A percentile compares a stretch with the other conserved stretches of the same genome.
Conservation (phyloP, 2,329 filamentous ascomycete species). For the Sporothrix pallida region DNA sequence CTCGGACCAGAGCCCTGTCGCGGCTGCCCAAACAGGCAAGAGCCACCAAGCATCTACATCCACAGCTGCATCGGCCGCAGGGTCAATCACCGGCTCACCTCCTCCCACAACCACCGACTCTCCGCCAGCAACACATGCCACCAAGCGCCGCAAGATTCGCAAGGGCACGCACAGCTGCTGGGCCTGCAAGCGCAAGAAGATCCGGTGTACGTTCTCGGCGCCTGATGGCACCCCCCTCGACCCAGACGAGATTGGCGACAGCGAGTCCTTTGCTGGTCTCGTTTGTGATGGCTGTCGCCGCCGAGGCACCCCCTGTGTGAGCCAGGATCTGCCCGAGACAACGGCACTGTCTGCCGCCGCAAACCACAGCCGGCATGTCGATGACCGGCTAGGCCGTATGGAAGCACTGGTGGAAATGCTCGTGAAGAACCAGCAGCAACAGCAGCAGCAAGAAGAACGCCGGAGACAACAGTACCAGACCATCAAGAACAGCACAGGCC, state of each 20-base stretch:
- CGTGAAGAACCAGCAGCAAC: slow-evolving; percentile 23
- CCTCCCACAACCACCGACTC: neutral
- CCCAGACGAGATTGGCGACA: slow-evolving; percentile 9
- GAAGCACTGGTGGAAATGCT: slow-evolving; percentile 45
- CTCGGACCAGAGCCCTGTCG: slow-evolving; percentile 2
- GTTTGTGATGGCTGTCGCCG: slow-evolving; percentile 56
- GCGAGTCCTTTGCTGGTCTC: slow-evolving; percentile 39
- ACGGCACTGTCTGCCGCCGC: slow-evolving; percentile 33
- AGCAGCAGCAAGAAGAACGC: neutral
- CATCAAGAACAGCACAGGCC: slow-evolving; percentile 17
- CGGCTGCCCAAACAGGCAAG: neutral
- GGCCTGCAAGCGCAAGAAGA: slow-evolving; percentile 63
- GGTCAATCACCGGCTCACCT: neutral
- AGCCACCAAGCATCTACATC: neutral
- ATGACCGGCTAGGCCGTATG: slow-evolving; percentile 46
- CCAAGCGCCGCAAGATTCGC: slow-evolving; percentile 38
- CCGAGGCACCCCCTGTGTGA: slow-evolving; percentile 51
- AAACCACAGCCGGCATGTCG: slow-evolving; percentile 36
- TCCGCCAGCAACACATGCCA: neutral
- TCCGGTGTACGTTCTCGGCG: slow-evolving; percentile 53
- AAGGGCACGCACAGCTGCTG: slow-evolving; percentile 58
- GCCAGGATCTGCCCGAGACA: slow-evolving; percentile 53
- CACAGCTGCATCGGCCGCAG: neutral
- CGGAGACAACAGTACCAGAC: slow-evolving; percentile 1
- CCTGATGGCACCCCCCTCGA: slow-evolving; percentile 35